Conservation (phyloP, 2,329 filamentous ascomycete genomes). For the Cyphellophora attinorum region DNA sequence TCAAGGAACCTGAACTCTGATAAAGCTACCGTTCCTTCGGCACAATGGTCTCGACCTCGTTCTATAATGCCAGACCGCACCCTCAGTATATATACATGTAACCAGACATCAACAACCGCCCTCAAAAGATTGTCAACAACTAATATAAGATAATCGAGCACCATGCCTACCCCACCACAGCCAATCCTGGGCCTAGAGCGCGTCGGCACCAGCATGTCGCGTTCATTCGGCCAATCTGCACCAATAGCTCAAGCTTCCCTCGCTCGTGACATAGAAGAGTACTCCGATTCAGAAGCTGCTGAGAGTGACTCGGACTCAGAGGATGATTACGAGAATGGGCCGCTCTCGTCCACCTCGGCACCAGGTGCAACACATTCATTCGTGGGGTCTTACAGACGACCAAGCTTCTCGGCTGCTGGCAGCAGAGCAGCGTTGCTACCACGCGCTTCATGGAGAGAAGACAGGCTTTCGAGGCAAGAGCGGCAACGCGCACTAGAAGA, state of each 20-base stretch:
- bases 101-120: too few species aligned
- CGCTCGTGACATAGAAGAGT: conserved; percentile 57
- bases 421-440: conserved; percentile 61
- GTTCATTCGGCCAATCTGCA: conserved; percentile 35
- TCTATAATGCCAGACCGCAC: too few species aligned
- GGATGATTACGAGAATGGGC: conserved; percentile 31
- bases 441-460: conserved; percentile 23
- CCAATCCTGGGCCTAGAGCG: conserved; percentile 9
- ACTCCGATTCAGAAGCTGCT: conserved; percentile 42
- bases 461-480: conserved; percentile 42
- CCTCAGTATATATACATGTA: too few species aligned
- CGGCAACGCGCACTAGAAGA: conserved; percentile 45
- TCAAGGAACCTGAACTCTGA: neutral
- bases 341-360: conserved; percentile 29
- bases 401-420: conserved; percentile 65
- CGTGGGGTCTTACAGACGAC: conserved; percentile 62
- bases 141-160: too few species aligned
- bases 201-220: conserved; percentile 12
- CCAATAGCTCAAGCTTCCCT: conserved; percentile 58
- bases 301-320: conserved; percentile 24
- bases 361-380: conserved; percentile 37
- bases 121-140: too few species aligned
- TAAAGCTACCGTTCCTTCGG: too few species aligned
- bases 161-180: conserved; percentile 11
- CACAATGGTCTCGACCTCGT: too few species aligned